Evolutionary conservation across 495 filamentous ascomycete genomes (phyloP), one percentile per base, ranked within the genome.

Genomic region (Hypoxylon lienhwacheense): DNA sequence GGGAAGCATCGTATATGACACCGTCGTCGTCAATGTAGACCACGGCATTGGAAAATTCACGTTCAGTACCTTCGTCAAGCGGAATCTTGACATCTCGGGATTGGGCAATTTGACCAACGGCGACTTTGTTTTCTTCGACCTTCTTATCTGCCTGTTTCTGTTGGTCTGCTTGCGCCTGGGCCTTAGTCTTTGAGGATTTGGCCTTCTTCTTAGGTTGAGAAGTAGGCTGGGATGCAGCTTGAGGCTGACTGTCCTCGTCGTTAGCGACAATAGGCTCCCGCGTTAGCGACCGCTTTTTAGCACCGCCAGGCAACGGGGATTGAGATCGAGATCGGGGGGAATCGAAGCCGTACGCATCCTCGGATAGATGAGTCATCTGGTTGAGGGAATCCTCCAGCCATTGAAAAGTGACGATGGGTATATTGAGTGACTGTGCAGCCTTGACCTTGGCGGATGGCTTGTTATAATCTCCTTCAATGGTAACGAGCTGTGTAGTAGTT

Each of bases 1-100:
- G 69, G 5, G 78, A 75, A 7, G 78, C 84, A 61, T 86, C 83
- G 17, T 73, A 91, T 20, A 92, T 87, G 21, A 85, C 66, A 1
- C 81, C 81, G 1, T 74, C 43, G 7, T 65, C 39, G 53, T 85
- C 86, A 43, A 91, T 84, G 60, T 85, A 84, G 28, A 95, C 88
- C 3, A 69, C 65, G 21, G 73, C 69, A 34, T 51, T 58, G 4
- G 31, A 0, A 7, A 62, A 54, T 0, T 67, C 59, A 35, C 59
- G 68, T 4, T 74, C 43, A 4, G 36, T 53, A 14, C 53, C 47
- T 10, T 76, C 71, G 35, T 82, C 79, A 0, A 80, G 45, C 1
- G 75, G 77, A 14, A 82, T 73, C 19, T 60, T 68, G 33, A 79
- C 70, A 49, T 78, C 66, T 3, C 62, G 48, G 11, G 68, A 61